phyloP scores from a whole-genome alignment of 805 yeast species.

The Candida jianshihensis region DNA sequence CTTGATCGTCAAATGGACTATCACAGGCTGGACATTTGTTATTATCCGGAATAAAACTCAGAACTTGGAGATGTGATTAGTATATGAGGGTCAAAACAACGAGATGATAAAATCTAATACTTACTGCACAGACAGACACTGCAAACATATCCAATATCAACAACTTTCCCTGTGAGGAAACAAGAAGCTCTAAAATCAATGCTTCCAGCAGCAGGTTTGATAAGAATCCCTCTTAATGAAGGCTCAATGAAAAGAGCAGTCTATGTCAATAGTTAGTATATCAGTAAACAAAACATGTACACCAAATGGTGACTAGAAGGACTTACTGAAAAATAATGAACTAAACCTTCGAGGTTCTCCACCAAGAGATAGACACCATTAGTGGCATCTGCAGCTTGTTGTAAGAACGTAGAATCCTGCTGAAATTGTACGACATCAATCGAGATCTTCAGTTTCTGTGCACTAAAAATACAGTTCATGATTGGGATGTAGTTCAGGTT shows the following conservation, averaged over 20 bases:
- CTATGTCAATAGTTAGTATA: slow-evolving; percentile 13
- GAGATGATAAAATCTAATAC: slow-evolving; percentile 28
- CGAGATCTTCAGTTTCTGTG: slow-evolving; percentile 85
- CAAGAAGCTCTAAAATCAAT: slow-evolving; percentile 95
- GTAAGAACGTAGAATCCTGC: slow-evolving; percentile 70
- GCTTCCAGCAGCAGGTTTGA: slow-evolving; percentile 74
- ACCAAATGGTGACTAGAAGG: neutral
- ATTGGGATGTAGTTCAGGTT: slow-evolving; percentile 82
- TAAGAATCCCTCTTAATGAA: slow-evolving; percentile 62
- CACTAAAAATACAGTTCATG: slow-evolving; percentile 94
- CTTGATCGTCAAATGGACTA: slow-evolving; percentile 61
- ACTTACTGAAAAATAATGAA: slow-evolving; percentile 57
- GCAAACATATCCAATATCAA: slow-evolving; percentile 92
- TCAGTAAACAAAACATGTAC: neutral
- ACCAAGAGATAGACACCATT: slow-evolving; percentile 78
- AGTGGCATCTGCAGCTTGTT: slow-evolving; percentile 94
- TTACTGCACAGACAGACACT: slow-evolving; percentile 91
- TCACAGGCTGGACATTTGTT: slow-evolving; percentile 83
- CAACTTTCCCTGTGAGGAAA: slow-evolving; percentile 81
- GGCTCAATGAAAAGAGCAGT: slow-evolving; percentile 89
- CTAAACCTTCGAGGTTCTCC: slow-evolving; percentile 62
- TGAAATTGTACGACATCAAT: slow-evolving; percentile 86
- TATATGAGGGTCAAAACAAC: slow-evolving; percentile 1
- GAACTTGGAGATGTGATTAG: slow-evolving; percentile 18
- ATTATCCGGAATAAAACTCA: slow-evolving; percentile 61